A percentile compares a stretch with the other conserved stretches of the same genome.
These are phyloP conservation scores for Saccharomycopsis sp. DNA, from an alignment of 805 yeast species.

Conservation along the genomic window DNA sequence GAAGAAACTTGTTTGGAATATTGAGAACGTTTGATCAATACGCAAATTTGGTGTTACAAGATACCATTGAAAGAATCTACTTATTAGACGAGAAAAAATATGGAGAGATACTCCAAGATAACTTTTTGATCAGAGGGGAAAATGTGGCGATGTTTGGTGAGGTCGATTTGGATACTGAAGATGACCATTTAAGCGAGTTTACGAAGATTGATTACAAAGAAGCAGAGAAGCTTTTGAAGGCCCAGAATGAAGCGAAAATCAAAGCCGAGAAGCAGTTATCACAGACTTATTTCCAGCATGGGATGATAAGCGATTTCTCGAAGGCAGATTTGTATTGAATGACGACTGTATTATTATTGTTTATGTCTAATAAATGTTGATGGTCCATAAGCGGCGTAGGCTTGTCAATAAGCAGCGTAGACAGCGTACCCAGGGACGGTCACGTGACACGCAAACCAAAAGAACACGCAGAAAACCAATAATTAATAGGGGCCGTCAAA, in stretches of 20 bases:
- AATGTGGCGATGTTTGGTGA: conserved; percentile 93
- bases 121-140: conserved; percentile 89
- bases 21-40: conserved; percentile 93
- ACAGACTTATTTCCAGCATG: conserved; percentile 44
- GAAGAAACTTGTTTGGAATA: conserved; percentile 80
- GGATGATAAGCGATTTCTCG: conserved; percentile 51
- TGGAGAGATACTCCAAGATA: conserved; percentile 75
- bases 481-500: neutral
- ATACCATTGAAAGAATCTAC: conserved; percentile 80
- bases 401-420: neutral
- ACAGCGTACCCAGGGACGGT: too few species aligned
- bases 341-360: neutral
- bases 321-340: conserved; percentile 48
- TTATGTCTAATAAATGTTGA: too few species aligned
- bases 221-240: conserved; percentile 38
- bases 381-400: neutral
- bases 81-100: conserved; percentile 47
- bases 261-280: conserved; percentile 39
- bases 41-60: conserved; percentile 87
- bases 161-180: conserved; percentile 82
- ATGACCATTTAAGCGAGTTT: conserved; percentile 52
- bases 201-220: conserved; percentile 53
- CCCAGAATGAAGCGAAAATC: conserved; percentile 29
- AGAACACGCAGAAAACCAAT: neutral
- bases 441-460: too few species aligned